phyloP scores from a whole-genome alignment of 2,329 filamentous ascomycete species.

The Sphaerulina musiva region DNA sequence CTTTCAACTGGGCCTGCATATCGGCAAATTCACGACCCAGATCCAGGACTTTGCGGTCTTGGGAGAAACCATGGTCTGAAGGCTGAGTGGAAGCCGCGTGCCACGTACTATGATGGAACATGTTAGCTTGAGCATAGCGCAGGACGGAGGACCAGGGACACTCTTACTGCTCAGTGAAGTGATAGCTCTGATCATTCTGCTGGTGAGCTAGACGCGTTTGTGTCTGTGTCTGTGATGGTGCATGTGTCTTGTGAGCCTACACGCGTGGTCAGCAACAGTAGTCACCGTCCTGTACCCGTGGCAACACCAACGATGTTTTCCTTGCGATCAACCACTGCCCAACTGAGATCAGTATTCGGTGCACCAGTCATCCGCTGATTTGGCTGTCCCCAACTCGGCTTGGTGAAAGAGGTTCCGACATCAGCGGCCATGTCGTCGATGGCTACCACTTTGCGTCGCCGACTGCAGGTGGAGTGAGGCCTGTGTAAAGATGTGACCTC shows the following conservation, averaged over 20 bases:
- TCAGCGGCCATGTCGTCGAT: conserved; percentile 17
- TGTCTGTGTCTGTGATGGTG: background rate
- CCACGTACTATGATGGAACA: background rate
- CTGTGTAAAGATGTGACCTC: conserved; percentile 13
- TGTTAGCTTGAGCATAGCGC: background rate
- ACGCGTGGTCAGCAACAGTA: background rate
- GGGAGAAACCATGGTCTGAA: background rate
- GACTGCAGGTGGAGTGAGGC: conserved; percentile 4
- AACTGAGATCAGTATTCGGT: background rate
- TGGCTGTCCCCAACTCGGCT: conserved; percentile 7
- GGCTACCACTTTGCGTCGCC: conserved; percentile 4
- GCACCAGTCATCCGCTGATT: conserved; percentile 11
- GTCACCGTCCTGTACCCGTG: background rate
- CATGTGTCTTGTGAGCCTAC: background rate
- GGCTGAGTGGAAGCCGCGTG: too few relatives aligned
- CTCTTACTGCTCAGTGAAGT: conserved; percentile 20
- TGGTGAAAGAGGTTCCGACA: conserved; percentile 10
- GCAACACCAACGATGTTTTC: conserved; percentile 3
- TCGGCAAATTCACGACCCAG: background rate
- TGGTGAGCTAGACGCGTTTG: conserved; percentile 1
- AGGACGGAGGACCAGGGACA: background rate
- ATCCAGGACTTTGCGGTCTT: background rate
- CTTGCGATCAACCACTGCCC: background rate
- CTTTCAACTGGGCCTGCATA: background rate
- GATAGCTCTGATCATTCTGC: conserved; percentile 20